Evolutionary conservation across 2,329 filamentous ascomycete genomes (phyloP).

Genomic region (Colletotrichum neosansevieriae): DNA sequence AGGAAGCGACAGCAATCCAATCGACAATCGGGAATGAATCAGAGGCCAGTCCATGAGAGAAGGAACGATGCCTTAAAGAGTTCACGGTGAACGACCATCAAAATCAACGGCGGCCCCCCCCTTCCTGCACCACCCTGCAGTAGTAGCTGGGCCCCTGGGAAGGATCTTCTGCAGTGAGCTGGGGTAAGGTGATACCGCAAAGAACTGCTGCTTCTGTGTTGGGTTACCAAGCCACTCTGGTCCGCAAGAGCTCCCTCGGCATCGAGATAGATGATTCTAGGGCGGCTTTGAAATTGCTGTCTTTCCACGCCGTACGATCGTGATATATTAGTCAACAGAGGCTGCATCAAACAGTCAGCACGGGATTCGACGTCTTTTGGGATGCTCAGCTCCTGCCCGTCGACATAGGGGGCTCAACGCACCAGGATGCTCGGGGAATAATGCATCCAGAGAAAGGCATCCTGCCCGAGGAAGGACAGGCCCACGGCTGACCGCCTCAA

Average conservation of each 20-base stretch:
- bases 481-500: background rate
- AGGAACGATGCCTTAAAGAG: constrained; percentile 24
- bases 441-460: constrained; percentile 1
- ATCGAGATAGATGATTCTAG: constrained; percentile 16
- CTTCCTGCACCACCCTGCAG: constrained; percentile 13
- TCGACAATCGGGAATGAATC: background rate
- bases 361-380: background rate
- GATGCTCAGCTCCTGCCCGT: background rate
- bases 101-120: too few species aligned
- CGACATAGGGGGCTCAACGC: background rate
- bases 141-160: constrained; percentile 12
- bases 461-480: background rate
- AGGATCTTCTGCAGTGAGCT: constrained; percentile 31
- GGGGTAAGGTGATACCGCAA: constrained; percentile 20
- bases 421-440: background rate
- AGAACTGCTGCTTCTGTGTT: constrained; percentile 5
- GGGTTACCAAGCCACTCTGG: constrained; percentile 13
- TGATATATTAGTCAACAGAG: constrained; percentile 12
- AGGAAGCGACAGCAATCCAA: background rate
- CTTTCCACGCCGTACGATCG: constrained; percentile 19
- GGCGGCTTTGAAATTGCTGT: constrained; percentile 35
- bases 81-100: background rate
- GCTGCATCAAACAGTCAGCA: background rate
- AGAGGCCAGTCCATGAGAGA: constrained; percentile 4
- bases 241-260: constrained; percentile 4